Conservation (phyloP, 768 basidiomycete genomes). For the Hygrophoropsis aurantiaca region DNA sequence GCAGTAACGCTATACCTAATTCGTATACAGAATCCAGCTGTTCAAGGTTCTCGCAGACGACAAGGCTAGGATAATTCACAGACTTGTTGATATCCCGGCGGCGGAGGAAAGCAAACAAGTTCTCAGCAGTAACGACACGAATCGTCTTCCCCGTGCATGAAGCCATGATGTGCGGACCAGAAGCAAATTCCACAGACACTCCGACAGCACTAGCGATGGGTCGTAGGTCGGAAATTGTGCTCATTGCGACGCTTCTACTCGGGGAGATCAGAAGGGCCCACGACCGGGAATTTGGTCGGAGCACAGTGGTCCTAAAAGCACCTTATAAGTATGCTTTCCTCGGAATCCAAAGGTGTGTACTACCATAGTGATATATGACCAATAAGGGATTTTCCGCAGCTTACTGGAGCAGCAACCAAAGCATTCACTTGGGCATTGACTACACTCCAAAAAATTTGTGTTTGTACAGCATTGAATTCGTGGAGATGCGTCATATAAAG, state of each 20-base stretch:
- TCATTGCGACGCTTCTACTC: constrained; percentile 52
- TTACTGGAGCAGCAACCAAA: constrained; percentile 75
- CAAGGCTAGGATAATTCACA: constrained; percentile 51
- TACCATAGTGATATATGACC: constrained; percentile 75
- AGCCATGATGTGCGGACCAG: constrained; percentile 31
- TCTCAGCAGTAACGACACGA: constrained; percentile 54
- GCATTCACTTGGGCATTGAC: constrained; percentile 65
- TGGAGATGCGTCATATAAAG: constrained; percentile 46
- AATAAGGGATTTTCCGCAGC: constrained; percentile 78
- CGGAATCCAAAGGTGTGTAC: constrained; percentile 22
- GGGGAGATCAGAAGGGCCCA: constrained; percentile 70
- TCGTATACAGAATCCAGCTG: constrained; percentile 82
- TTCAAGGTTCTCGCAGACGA: constrained; percentile 85
- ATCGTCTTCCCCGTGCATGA: constrained; percentile 44
- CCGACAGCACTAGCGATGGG: constrained; percentile 34
- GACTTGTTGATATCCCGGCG: constrained; percentile 22
- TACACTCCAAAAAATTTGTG: constrained; percentile 84
- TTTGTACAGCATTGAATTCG: constrained; percentile 83
- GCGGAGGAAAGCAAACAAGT: constrained; percentile 47
- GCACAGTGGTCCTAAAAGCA: constrained; percentile 52
- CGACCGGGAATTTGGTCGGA: constrained; percentile 38
- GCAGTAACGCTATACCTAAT: constrained; percentile 71
- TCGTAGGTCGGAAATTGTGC: constrained; percentile 55
- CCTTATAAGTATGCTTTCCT: constrained; percentile 12
- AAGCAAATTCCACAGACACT: constrained; percentile 38